These are phyloP conservation scores for Fusarium albidum DNA, from an alignment of 2,329 filamentous ascomycete species.

Conservation along the genomic window DNA sequence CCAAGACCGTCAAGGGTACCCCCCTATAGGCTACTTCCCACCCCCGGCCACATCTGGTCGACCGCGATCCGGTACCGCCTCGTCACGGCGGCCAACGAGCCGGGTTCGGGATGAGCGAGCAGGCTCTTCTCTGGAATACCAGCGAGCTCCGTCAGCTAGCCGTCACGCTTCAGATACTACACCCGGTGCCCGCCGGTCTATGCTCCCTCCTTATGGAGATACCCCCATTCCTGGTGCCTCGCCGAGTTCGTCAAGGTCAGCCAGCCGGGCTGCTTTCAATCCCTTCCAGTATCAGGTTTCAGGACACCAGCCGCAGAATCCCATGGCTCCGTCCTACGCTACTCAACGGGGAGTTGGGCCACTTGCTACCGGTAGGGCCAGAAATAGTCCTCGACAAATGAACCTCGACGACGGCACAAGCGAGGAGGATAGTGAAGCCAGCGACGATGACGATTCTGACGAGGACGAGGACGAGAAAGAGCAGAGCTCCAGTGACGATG, in stretches of 20 bases:
- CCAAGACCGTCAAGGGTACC: slow-evolving; percentile 49
- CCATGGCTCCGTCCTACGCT: slow-evolving; percentile 43
- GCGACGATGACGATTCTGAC: slow-evolving; percentile 34
- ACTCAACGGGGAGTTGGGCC: slow-evolving; percentile 37
- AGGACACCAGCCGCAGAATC: slow-evolving; percentile 50
- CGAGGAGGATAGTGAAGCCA: slow-evolving; percentile 46
- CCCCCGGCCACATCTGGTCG: slow-evolving; percentile 54
- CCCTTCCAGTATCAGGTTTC: slow-evolving; percentile 63
- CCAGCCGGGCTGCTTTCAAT: slow-evolving; percentile 46
- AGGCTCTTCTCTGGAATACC: slow-evolving; percentile 55
- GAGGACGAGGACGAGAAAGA: slow-evolving; percentile 43
- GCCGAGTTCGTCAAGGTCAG: slow-evolving; percentile 39
- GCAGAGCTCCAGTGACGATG: slow-evolving; percentile 49
- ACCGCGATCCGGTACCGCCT: slow-evolving; percentile 52
- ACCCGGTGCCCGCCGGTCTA: slow-evolving; percentile 45
- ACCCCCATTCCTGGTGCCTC: slow-evolving; percentile 34
- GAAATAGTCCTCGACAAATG: slow-evolving; percentile 40
- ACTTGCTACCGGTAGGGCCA: slow-evolving; percentile 45
- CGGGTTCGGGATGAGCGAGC: slow-evolving; percentile 46
- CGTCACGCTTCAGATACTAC: slow-evolving; percentile 57
- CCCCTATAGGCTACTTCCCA: slow-evolving; percentile 61
- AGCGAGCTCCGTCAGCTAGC: slow-evolving; percentile 45
- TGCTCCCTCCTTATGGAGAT: slow-evolving; percentile 45
- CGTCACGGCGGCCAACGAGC: slow-evolving; percentile 49
- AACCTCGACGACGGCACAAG: slow-evolving; percentile 46